Conservation (phyloP, 257 asterid species). For the Solanum chiquidenum region DNA sequence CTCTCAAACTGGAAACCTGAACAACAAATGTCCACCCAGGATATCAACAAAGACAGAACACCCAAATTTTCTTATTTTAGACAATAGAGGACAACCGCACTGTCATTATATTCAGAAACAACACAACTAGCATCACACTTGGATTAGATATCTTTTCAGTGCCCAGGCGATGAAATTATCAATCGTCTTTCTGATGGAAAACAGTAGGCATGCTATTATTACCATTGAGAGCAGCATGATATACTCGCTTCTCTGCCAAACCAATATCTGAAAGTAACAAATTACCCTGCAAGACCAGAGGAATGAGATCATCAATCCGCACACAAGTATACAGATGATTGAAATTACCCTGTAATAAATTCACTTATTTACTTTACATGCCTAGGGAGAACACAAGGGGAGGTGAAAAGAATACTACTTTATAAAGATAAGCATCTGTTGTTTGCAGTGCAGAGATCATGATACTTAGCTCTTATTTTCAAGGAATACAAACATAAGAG, state of each 20-base stretch:
- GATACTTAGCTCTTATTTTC: background rate
- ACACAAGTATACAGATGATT: background rate
- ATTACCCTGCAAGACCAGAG: conserved; percentile 55
- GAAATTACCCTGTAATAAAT: background rate
- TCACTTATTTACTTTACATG: background rate
- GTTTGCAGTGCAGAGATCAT: background rate
- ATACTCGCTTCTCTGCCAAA: conserved; percentile 84
- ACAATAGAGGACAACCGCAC: conserved; percentile 18
- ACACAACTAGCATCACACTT: conserved; percentile 21
- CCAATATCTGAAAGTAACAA: conserved; percentile 70
- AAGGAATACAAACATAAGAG: background rate
- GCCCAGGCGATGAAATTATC: conserved; percentile 47
- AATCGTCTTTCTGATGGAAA: conserved; percentile 87
- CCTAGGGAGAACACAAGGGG: background rate
- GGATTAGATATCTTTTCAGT: conserved; percentile 23
- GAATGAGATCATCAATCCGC: background rate
- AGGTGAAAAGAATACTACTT: background rate
- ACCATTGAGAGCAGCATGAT: conserved; percentile 94
- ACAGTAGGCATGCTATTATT: conserved; percentile 65
- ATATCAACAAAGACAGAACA: background rate
- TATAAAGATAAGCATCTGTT: background rate
- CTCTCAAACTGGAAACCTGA: background rate
- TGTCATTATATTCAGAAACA: conserved; percentile 17
- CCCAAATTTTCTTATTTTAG: conserved; percentile 6
- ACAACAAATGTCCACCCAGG: background rate